Conservation (phyloP, 1,284 basidiomycete genomes). For the Meripilus lineatus region DNA sequence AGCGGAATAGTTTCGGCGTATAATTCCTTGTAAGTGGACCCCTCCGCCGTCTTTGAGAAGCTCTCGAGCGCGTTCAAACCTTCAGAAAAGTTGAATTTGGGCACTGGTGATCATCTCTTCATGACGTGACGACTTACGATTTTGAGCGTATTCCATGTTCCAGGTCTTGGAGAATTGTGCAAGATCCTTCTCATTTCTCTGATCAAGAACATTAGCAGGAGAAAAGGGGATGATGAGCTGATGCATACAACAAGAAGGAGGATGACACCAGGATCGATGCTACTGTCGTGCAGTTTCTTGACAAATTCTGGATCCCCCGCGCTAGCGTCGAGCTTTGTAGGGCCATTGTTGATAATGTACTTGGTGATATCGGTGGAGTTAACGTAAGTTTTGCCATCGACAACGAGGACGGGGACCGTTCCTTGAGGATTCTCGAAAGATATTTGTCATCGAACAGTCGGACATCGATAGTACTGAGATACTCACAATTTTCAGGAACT, state of each 20-base stretch:
- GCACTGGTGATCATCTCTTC: neutral
- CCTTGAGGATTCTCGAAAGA: slow-evolving; percentile 43
- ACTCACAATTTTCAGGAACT: slow-evolving; percentile 47
- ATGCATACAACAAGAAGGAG: slow-evolving; percentile 40
- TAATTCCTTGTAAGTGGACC: slow-evolving; percentile 43
- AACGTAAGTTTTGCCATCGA: slow-evolving; percentile 39
- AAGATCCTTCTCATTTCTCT: slow-evolving; percentile 51
- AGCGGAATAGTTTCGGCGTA: slow-evolving; percentile 44
- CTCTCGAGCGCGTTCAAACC: slow-evolving; percentile 40
- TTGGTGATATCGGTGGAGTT: slow-evolving; percentile 44
- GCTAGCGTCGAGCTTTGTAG: slow-evolving; percentile 33
- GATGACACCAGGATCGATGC: slow-evolving; percentile 56
- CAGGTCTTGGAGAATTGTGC: slow-evolving; percentile 36
- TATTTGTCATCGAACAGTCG: neutral
- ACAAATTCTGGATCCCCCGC: slow-evolving; percentile 33
- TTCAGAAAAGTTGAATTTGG: slow-evolving; percentile 10
- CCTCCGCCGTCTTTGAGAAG: slow-evolving; percentile 37
- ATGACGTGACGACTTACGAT: slow-evolving; percentile 35
- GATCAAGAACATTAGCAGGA: neutral
- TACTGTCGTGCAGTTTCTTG: slow-evolving; percentile 45
- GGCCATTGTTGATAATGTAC: slow-evolving; percentile 43
- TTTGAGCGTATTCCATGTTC: slow-evolving; percentile 35
- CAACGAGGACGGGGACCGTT: slow-evolving; percentile 50
- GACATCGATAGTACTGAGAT: neutral
- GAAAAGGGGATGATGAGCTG: neutral